Evolutionary conservation across 2,329 filamentous ascomycete genomes (phyloP), one percentile per base, ranked within the genome.

Genomic region (Delphinella strobiligena): DNA sequence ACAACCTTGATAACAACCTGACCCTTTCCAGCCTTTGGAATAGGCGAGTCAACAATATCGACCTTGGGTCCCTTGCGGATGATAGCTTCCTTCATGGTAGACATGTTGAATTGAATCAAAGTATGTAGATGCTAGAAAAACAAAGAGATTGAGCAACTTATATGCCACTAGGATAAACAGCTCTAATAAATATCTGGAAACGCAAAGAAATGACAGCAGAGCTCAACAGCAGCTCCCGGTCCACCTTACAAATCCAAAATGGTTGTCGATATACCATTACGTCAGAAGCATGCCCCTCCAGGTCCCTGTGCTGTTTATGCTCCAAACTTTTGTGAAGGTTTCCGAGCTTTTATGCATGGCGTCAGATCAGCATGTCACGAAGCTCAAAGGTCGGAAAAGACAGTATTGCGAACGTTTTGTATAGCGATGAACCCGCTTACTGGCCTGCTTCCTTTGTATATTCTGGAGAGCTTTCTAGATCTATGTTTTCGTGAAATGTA

Each of bases 81-180:
- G 32, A 53, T 48, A 11, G 49, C 52, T 50, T 54, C 48, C 44
- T 53, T 55, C 51, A 54, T 27, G 12, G 22, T 27, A 12, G 22
- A 7, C 12, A 7, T 27, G 22, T 37, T n/a, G 35, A 37, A 15
- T 16, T 19, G 36, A 34, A 27, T 36, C 38, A 19, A 29, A 36
- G 32, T 27, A 41, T 31, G n/a, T n/a, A n/a, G n/a, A n/a, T 24
- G 38, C 34, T n/a, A 31, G 30, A 17, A 41, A 34, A 29, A 41
- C 37, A 18, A 10, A 33, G 31, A 34, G 7, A 27, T 27, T 27
- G 22, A 12, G 22, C 22, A 27, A n/a, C n/a, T 27, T 27, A 12
- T 7, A 27, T 27, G 22, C n/a, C n/a, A n/a, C n/a, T 27, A 27
- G 22, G 7, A 27, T 27, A 30, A 33, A 31, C 19, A 37, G 27